A percentile compares a stretch with the other conserved stretches of the same genome.
phyloP scores from a whole-genome alignment of 306 rosid genomes.

The Malus fusca region DNA sequence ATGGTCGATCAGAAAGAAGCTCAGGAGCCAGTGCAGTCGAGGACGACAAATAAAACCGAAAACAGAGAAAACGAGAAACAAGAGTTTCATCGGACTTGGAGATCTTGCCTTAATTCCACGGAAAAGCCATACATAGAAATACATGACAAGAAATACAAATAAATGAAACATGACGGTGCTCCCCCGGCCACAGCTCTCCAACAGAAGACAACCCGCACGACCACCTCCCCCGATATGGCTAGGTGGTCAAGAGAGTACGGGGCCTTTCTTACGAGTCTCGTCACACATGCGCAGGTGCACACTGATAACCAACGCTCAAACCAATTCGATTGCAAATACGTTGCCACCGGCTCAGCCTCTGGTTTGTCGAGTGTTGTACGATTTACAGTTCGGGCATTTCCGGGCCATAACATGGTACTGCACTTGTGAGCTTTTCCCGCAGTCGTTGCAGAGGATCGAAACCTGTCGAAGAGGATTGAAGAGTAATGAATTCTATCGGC shows the following conservation, averaged over 20 bases:
- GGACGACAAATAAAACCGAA: background rate
- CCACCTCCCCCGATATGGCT: background rate
- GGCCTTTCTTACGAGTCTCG: background rate
- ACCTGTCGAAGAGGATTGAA: conserved; percentile 31
- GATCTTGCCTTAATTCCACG: too few relatives aligned
- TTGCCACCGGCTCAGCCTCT: conserved; percentile 49
- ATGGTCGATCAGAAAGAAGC: too few relatives aligned
- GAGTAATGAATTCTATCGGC: background rate
- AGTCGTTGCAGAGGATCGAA: conserved; percentile 88
- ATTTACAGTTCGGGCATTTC: conserved; percentile 68
- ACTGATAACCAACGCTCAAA: background rate
- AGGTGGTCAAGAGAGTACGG: background rate
- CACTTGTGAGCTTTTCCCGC: conserved; percentile 53
- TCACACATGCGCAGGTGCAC: background rate
- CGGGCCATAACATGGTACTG: conserved; percentile 69
- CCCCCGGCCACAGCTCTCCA: background rate
- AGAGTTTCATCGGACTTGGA: too few relatives aligned
- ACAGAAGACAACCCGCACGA: background rate
- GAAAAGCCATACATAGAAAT: background rate
- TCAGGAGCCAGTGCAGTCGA: too few relatives aligned
- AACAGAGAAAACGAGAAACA: too few relatives aligned
- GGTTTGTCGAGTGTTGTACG: conserved; percentile 77
- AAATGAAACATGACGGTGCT: background rate
- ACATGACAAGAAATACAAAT: background rate
- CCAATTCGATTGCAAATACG: background rate